These are phyloP conservation scores for Fistulifera pelliculosa DNA, from an alignment of 108 stramenopile species.

Conservation along the genomic window DNA sequence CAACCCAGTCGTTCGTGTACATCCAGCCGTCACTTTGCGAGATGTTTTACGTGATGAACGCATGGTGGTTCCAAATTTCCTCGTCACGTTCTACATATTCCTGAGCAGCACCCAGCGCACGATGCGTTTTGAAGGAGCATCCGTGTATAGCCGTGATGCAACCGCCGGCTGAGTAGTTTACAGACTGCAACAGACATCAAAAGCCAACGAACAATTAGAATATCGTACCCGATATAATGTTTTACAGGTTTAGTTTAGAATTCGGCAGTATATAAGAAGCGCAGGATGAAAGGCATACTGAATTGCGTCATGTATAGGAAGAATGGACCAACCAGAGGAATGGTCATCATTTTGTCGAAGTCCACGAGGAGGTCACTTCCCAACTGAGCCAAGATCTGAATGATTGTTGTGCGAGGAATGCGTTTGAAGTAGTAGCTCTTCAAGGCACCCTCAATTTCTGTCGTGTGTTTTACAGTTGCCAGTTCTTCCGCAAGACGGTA, in stretches of 20 bases:
- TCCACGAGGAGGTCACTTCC: conserved; percentile 87
- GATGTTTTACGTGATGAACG: conserved; percentile 48
- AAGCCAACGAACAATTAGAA: not conserved
- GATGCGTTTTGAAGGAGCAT: conserved; percentile 72
- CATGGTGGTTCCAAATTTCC: conserved; percentile 80
- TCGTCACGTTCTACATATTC: conserved; percentile 71
- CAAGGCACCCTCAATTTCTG: conserved; percentile 54
- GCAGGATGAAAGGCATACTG: conserved; percentile 83
- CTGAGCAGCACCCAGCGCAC: conserved; percentile 78
- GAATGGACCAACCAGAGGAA: conserved; percentile 87
- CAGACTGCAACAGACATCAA: not conserved
- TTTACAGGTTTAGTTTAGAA: conserved; percentile 42
- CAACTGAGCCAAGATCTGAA: conserved; percentile 81
- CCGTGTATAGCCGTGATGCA: conserved; percentile 66
- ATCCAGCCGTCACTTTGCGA: conserved; percentile 63
- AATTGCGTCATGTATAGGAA: conserved; percentile 86
- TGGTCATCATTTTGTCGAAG: conserved; percentile 92
- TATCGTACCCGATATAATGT: too few relatives aligned
- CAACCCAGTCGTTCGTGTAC: conserved; percentile 62
- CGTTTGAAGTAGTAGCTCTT: conserved; percentile 59
- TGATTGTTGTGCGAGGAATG: conserved; percentile 72
- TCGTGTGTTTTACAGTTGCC: conserved; percentile 62
- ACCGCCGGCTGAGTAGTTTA: conserved; percentile 17
- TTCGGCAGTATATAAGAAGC: conserved; percentile 83
- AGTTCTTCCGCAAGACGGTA: conserved; percentile 89